A percentile compares a stretch with the other conserved stretches of the same genome.
These are phyloP conservation scores for Acanthamoeba rhysodes DNA, from an alignment of 208 protist genomes.

Conservation along the genomic window DNA sequence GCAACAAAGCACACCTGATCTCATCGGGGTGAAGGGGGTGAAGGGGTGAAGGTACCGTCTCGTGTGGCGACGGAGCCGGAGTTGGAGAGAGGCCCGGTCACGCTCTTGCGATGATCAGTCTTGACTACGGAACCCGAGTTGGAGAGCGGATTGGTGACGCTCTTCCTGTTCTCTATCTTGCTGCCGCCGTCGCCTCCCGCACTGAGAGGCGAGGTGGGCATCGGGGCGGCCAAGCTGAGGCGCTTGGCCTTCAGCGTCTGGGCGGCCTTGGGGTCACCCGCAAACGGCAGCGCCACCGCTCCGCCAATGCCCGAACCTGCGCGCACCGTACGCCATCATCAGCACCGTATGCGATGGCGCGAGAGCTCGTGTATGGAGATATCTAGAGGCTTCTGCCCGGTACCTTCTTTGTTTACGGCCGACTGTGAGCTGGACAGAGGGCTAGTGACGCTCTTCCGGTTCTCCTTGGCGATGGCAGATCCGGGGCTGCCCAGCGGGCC, in stretches of 20 bases:
- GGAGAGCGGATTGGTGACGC: background rate
- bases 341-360: no score
- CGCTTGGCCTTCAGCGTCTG: conserved; percentile 21
- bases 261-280: conserved; percentile 9
- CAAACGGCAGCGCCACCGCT: background rate
- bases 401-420: no score
- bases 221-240: background rate
- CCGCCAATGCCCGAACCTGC: background rate
- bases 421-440: no score
- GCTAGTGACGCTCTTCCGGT: no score
- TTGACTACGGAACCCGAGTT: background rate
- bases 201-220: background rate
- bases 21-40: no score
- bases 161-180: conserved; percentile 4
- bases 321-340: no score
- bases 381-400: no score
- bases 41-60: background rate
- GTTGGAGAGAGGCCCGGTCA: background rate
- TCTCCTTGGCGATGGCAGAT: no score
- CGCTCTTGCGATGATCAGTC: background rate
- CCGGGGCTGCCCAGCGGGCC: no score
- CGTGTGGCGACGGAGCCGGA: background rate
- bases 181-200: background rate
- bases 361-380: no score
- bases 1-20: no score